Evolutionary conservation across 2,329 filamentous ascomycete species (phyloP).

Genomic region (Colletotrichum endophyticum): DNA sequence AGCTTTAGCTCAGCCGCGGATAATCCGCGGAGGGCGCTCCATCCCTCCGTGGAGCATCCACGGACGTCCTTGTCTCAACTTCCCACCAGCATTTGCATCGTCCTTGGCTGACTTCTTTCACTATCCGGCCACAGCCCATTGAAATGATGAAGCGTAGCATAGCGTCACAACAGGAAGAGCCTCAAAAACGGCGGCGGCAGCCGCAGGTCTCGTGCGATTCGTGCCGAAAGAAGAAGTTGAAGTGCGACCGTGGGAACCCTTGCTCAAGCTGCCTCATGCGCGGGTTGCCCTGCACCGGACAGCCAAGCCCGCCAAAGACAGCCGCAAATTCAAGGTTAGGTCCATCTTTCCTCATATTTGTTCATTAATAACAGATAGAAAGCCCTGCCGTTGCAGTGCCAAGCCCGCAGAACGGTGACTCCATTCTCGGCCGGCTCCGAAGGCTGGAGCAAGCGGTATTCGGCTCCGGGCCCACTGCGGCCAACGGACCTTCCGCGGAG

Average conservation of each 20-base stretch:
- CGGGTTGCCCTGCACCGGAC: conserved; percentile 27
- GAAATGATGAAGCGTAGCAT: conserved; percentile 3
- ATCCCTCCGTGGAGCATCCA: not conserved
- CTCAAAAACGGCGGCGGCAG: conserved; percentile 25
- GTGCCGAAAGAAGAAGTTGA: conserved; percentile 36
- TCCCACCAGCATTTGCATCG: not conserved
- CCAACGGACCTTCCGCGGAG: not conserved
- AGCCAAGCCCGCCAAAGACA: not conserved
- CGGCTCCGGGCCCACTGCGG: not conserved
- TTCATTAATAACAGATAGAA: not conserved
- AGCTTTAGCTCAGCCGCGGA: not conserved
- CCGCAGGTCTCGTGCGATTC: conserved; percentile 35
- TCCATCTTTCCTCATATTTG: not conserved
- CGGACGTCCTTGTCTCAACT: not conserved
- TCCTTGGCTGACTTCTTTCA: not conserved
- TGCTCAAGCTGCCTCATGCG: conserved; percentile 32
- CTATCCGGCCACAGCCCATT: not conserved
- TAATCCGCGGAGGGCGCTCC: not conserved
- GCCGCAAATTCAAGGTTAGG: not conserved
- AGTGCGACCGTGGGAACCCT: conserved; percentile 32
- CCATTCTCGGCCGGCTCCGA: conserved; percentile 27
- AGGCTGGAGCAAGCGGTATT: conserved; percentile 32
- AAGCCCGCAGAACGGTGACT: not conserved
- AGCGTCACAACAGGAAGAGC: not conserved
- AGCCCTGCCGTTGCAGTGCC: not conserved